Percentiles rank a stretch among this genome's conserved stretches.
Conservation (phyloP, 2,329 filamentous ascomycete species). For the Pseudocercospora fijiensis region DNA sequence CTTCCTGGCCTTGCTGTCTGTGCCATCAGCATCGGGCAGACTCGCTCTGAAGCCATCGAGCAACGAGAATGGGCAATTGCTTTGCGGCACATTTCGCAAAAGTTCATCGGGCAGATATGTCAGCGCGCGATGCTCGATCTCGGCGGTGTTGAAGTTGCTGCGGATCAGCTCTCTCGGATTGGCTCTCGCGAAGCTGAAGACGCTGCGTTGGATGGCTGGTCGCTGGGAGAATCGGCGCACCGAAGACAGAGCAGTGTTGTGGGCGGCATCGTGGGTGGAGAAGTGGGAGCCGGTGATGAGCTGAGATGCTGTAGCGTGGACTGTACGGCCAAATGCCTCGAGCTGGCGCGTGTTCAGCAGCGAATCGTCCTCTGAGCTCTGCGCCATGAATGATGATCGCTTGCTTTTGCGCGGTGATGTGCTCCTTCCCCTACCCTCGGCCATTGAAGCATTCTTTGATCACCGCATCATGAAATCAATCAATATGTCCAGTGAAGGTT, state of each 20-base stretch:
- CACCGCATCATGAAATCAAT: slow-evolving; percentile 15
- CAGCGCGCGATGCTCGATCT: slow-evolving; percentile 92
- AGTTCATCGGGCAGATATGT: slow-evolving; percentile 88
- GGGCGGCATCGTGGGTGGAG: slow-evolving; percentile 59
- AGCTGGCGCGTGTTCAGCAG: slow-evolving; percentile 68
- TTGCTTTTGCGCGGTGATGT: slow-evolving; percentile 31
- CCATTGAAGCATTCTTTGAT: slow-evolving; percentile 22
- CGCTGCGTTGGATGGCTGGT: slow-evolving; percentile 79
- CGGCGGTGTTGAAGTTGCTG: slow-evolving; percentile 81
- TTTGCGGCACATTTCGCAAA: slow-evolving; percentile 82
- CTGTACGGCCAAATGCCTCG: slow-evolving; percentile 90
- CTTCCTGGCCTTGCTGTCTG: slow-evolving; percentile 49
- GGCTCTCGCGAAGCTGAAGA: slow-evolving; percentile 87
- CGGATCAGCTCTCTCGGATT: slow-evolving; percentile 93
- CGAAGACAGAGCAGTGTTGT: slow-evolving; percentile 82
- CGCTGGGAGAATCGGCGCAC: slow-evolving; percentile 85
- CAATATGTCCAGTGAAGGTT: background rate
- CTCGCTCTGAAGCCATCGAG: slow-evolving; percentile 96
- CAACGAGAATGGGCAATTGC: slow-evolving; percentile 81
- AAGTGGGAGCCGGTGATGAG: slow-evolving; percentile 58
- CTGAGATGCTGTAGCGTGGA: slow-evolving; percentile 88
- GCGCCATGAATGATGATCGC: slow-evolving; percentile 20
- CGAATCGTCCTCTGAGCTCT: slow-evolving; percentile 27
- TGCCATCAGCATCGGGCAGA: slow-evolving; percentile 66
- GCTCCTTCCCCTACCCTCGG: slow-evolving; percentile 33